phyloP scores from a whole-genome alignment of 2,329 filamentous ascomycete genomes.

The Metarhizium brunneum region DNA sequence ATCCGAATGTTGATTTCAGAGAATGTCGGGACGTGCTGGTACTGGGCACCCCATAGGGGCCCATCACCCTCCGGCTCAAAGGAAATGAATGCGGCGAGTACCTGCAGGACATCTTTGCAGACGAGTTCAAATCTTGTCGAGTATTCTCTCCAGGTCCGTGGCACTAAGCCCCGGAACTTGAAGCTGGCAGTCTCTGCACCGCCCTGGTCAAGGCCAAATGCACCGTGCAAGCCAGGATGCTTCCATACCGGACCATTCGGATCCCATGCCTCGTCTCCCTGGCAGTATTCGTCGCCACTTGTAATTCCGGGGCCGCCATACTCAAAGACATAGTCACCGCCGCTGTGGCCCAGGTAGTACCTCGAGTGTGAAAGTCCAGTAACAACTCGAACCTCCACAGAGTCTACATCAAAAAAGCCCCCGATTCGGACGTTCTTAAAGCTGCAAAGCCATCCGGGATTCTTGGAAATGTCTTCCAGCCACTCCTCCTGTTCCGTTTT shows the following conservation, averaged over 20 bases:
- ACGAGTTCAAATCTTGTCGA: constrained; percentile 8
- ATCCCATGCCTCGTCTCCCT: neutral
- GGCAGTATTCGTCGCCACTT: neutral
- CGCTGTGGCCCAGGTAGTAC: constrained; percentile 16
- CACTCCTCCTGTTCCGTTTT: neutral
- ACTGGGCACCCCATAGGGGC: neutral
- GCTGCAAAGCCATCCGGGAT: neutral
- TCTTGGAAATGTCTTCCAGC: neutral
- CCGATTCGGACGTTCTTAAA: neutral
- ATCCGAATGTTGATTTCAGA: neutral
- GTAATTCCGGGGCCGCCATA: neutral
- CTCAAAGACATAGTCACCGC: constrained; percentile 20
- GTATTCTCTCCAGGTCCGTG: constrained; percentile 12
- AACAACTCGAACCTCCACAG: neutral
- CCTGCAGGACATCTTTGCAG: constrained; percentile 6
- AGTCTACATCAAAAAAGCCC: neutral
- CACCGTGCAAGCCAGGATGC: neutral
- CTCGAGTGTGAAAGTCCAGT: constrained; percentile 1
- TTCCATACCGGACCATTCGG: neutral
- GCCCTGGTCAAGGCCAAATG: neutral
- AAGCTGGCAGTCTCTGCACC: neutral
- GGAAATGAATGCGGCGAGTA: constrained; percentile 10
- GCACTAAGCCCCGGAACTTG: constrained; percentile 14
- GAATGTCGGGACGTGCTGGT: neutral
- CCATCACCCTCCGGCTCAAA: constrained; percentile 2